These are phyloP conservation scores for Poronia punctata DNA, from an alignment of 495 filamentous ascomycete species.

Conservation along the genomic window DNA sequence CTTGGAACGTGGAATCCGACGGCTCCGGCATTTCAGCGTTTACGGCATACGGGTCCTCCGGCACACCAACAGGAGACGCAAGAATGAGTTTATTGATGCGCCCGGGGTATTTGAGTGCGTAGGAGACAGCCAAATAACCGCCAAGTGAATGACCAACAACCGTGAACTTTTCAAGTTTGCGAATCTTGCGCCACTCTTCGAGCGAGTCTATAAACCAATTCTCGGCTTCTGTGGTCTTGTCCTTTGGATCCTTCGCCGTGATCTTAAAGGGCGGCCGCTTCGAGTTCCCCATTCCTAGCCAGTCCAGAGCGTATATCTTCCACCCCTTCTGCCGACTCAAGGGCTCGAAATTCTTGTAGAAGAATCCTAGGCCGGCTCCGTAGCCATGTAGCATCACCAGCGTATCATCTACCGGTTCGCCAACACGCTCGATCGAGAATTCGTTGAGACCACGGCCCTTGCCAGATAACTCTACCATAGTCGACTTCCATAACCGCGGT, in stretches of 20 bases:
- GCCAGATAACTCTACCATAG: conserved; percentile 75
- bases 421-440: conserved; percentile 78
- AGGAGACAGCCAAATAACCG: conserved; percentile 89
- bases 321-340: conserved; percentile 70
- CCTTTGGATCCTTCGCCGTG: conserved; percentile 69
- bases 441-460: conserved; percentile 88
- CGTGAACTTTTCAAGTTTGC: conserved; percentile 87
- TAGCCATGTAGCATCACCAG: conserved; percentile 98
- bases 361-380: conserved; percentile 91
- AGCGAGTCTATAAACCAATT: conserved; percentile 93
- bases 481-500: conserved; percentile 76
- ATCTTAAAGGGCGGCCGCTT: conserved; percentile 77
- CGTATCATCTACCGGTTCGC: conserved; percentile 68
- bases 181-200: conserved; percentile 87
- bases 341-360: conserved; percentile 94
- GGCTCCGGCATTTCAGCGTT: conserved; percentile 74
- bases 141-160: conserved; percentile 88
- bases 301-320: conserved; percentile 86
- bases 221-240: conserved; percentile 84
- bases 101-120: conserved; percentile 92
- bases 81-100: conserved; percentile 92
- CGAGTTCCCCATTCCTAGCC: conserved; percentile 92
- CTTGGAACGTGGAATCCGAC: conserved; percentile 56
- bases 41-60: conserved; percentile 89
- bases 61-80: conserved; percentile 88